These are phyloP conservation scores for Coriaria nepalensis DNA, from an alignment of 306 rosid species.

Conservation along the genomic window DNA sequence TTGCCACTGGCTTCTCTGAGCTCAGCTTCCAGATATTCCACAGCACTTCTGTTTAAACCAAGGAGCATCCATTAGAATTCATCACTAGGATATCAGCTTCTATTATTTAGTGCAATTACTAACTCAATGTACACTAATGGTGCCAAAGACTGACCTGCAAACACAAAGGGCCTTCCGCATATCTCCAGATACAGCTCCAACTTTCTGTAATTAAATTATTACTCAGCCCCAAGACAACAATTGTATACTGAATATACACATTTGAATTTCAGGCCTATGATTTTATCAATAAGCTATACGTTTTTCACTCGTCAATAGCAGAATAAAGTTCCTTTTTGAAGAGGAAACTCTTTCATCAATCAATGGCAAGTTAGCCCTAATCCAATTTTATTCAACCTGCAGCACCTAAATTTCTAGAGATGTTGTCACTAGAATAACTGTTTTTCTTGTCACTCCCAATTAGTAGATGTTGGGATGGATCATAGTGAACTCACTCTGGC, in stretches of 20 bases:
- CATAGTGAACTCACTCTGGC: conserved; percentile 61
- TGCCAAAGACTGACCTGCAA: conserved; percentile 46
- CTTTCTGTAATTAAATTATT: conserved; percentile 47
- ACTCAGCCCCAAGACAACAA: background rate
- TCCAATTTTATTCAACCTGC: too few relatives aligned
- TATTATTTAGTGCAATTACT: background rate
- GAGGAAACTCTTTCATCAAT: too few relatives aligned
- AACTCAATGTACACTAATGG: background rate
- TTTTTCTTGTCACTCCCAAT: background rate
- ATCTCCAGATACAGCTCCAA: conserved; percentile 90
- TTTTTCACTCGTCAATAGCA: too few relatives aligned
- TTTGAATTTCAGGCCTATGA: too few relatives aligned
- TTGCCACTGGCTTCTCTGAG: conserved; percentile 31
- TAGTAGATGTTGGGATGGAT: background rate
- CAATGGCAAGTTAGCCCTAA: too few relatives aligned
- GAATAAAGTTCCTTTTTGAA: too few relatives aligned
- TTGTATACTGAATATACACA: too few relatives aligned
- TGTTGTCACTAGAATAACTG: too few relatives aligned
- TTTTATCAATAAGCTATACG: too few relatives aligned
- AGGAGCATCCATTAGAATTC: background rate
- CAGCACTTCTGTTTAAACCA: conserved; percentile 54
- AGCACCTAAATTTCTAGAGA: too few relatives aligned
- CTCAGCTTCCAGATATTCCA: conserved; percentile 70
- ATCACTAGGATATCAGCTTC: background rate
- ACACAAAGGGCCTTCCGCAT: conserved; percentile 85